Base-by-base conservation (phyloP, 345 rosid genomes). In the Bruguiera parviflora region DNA sequence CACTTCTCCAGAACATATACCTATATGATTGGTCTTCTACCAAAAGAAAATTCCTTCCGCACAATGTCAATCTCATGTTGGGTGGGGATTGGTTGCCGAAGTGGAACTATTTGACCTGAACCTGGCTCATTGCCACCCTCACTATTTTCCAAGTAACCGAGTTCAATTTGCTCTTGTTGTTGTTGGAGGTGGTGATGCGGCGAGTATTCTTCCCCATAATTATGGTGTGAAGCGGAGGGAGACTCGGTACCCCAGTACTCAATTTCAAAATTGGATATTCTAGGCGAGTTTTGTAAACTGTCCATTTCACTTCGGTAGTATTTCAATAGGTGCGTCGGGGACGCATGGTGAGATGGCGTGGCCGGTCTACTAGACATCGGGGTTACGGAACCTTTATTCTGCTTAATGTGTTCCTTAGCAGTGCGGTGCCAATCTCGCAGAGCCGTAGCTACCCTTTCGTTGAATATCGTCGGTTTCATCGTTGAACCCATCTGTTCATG, bases 311-410 rank as follows among this genome's bases (percentile, higher is more conserved):
- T 47, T 22, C 71, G 71, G 62, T 83, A 61, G 65, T 76, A 37
- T 39, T 80, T 88, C 28, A 92, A 83, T 61, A 90, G 89, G 58
- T 84, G 95, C 15, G 75, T 63, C 1, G 92, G 96, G 8, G 94
- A 88, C 66, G 61, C 28, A 28, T 81, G 77, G 68, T 76, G 86
- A 5, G 92, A 78, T 0, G 96, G 98, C 49, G 96, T 85, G 1
- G 76, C 28, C 5, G 92, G 89, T 25, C 87, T 63, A 63, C 90
- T 88, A 0, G 76, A 76, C 47, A 63, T 3, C 0, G 85, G 85
- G 3, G 81, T 76, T 39, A 39, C 58, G 1, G 73, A 55, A 5
- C 73, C 78, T 22, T 53, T 69, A 60, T 63, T 74, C 13, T 59
- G 58, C 63, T 66, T 81, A 18, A 73, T 56, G 47, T 79, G 49